Base-by-base conservation (phyloP, 495 filamentous ascomycete species). In the Podospora pseudocomata region DNA sequence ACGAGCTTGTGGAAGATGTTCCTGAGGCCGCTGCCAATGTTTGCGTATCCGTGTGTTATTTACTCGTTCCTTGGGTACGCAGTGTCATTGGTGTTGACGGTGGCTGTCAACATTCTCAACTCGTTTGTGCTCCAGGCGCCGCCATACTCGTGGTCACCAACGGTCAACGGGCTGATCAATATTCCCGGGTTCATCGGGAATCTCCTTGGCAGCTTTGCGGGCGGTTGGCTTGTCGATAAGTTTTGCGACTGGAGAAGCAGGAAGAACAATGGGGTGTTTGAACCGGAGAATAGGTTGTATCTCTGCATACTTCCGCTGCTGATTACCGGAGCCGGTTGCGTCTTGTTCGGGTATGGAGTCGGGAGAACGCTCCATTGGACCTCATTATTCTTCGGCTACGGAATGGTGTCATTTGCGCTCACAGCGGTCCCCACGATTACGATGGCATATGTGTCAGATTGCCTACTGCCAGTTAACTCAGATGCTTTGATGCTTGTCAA, bases 91-190 rank as follows among this genome's bases (percentile, higher is more conserved):
- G 87, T 85, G 55, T 84, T 84, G 69, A 82, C 78, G 20, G 86
- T 89, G 71, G 78, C 90, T 67, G 86, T 87, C 20, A 77, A 89
- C 70, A 90, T 90, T 71, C 79, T 91, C 27, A 90, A 88, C 28
- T 83, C 90, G 23, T 87, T 88, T 70, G 85, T 83, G 2, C 87
- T 91, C 63, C 84, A 86, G 20, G 84, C 83, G 3, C 87, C 88
- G 13, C 89, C 88, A 0, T 91, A 90, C 72, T 85, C 82, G 68
- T 86, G 86, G 79, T 84, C 79, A 64, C 80, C 82, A 11, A 80
- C 85, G 60, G 77, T 82, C 27, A 86, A 90, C 71, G 88, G 86
- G 1, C 81, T 86, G 55, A 84, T 83, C 71, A 87, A 83, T 67
- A 75, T 80, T 55, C 78, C 83, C 7, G 77, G 83, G 2, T 76